Conservation (phyloP, 306 rosid genomes). For the Fragaria nilgerrensis region DNA sequence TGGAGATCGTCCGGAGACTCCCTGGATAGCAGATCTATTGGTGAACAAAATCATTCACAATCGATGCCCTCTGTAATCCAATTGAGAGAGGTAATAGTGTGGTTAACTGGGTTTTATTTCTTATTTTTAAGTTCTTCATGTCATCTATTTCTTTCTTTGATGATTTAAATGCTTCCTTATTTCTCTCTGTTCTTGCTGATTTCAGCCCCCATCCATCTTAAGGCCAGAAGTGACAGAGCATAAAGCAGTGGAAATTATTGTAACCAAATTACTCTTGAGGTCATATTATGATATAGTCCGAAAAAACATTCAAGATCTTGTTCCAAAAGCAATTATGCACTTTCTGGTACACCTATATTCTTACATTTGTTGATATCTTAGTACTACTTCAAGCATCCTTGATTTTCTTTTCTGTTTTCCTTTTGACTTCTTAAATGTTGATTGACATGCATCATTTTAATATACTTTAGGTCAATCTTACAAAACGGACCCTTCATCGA, state of each 20-base stretch:
- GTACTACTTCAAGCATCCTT: neutral
- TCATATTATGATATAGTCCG: conserved; percentile 50
- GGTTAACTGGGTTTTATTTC: conserved; percentile 9
- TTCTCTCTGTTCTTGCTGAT: neutral
- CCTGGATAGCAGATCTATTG: conserved; percentile 17
- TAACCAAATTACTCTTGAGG: conserved; percentile 37
- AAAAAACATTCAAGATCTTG: conserved; percentile 41
- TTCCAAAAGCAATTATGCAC: conserved; percentile 52
- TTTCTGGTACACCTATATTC: conserved; percentile 31
- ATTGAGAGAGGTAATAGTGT: conserved; percentile 39
- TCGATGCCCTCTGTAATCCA: conserved; percentile 32
- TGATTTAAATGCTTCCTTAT: neutral
- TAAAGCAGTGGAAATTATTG: conserved; percentile 28
- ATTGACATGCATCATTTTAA: conserved; percentile 12
- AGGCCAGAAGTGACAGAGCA: conserved; percentile 44
- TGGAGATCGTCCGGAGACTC: conserved; percentile 20
- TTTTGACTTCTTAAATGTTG: neutral
- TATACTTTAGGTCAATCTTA: conserved; percentile 35
- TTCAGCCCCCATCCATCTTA: conserved; percentile 43
- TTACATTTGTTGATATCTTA: neutral
- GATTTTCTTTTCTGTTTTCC: neutral
- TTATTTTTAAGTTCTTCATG: neutral
- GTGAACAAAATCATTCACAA: conserved; percentile 29
- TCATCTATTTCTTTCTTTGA: conserved; percentile 2
- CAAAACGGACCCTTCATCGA: conserved; percentile 32